These are phyloP conservation scores for Millerago galiae DNA, from an alignment of 805 yeast species.

Conservation along the genomic window DNA sequence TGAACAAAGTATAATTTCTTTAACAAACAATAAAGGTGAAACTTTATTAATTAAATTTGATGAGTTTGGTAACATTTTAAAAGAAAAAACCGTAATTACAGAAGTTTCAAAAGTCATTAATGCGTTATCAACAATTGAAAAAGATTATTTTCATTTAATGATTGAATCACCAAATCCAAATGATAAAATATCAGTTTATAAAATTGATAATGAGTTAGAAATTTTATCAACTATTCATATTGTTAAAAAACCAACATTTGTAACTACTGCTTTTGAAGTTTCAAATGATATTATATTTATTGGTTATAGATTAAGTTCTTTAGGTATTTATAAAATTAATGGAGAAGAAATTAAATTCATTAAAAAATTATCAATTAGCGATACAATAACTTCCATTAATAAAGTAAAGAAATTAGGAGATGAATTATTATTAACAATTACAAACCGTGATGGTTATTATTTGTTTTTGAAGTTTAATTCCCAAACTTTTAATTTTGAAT, in stretches of 20 bases:
- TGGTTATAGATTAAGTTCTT: constrained; percentile 68
- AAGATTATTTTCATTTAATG: constrained; percentile 32
- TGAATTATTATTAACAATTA: constrained; percentile 32
- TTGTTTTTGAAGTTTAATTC: constrained; percentile 32
- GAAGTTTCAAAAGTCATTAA: constrained; percentile 44
- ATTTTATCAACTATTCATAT: constrained; percentile 17
- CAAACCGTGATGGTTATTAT: constrained; percentile 65
- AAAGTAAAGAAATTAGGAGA: constrained; percentile 26
- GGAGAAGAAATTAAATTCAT: constrained; percentile 22
- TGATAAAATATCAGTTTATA: constrained; percentile 42
- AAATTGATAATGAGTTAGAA: constrained; percentile 28
- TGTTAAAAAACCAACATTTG: constrained; percentile 43
- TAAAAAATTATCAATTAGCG: constrained; percentile 55
- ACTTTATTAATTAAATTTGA: constrained; percentile 37
- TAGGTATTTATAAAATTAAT: constrained; percentile 44
- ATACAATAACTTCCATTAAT: constrained; percentile 55
- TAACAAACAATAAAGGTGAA: constrained; percentile 36
- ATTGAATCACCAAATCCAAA: constrained; percentile 65
- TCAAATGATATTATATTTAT: constrained; percentile 43
- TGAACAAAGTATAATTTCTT: constrained; percentile 27
- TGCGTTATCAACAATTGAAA: constrained; percentile 30
- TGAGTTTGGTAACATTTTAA: constrained; percentile 26
- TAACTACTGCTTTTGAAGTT: constrained; percentile 49
- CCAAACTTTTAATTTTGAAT: constrained; percentile 14
- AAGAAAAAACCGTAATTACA: constrained; percentile 19